Base-by-base conservation (phyloP, 2,329 filamentous ascomycete species). In the Furcasterigmium furcatum region DNA sequence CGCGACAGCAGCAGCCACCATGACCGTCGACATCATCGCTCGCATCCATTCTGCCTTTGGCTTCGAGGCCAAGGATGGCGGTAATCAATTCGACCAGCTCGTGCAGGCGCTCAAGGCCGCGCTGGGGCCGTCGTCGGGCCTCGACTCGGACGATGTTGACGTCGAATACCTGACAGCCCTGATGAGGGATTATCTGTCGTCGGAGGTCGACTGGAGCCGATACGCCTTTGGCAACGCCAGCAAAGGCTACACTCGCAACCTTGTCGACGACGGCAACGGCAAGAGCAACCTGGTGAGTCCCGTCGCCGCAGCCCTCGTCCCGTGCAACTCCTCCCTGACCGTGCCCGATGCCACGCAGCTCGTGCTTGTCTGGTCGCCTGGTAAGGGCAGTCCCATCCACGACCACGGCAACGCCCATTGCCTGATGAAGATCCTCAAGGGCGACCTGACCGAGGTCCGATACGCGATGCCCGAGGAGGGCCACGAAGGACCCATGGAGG, bases 391-490 rank as follows among this genome's bases (percentile, higher is more conserved):
- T 57, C 85, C 87, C 10, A 90, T 96, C 60, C 91, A 96, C 62
- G 91, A 96, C 63, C 87, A 90, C 65, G 85, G 85, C 60, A 88
- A 92, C 50, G 88, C 91, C 32, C 91, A 96, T 64, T 96, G 91
- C 67, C 73, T 96, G 56, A 96, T 96, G 89, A 95, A 86, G 73
- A 84, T 92, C 53, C 77, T 96, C 51, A 83, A 82, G 55, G 91
- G 91, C 38, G 78, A 74, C 50, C 72, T 96, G 49, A 87, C 82
- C 55, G 91, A 96, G 71, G 91, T 88, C 16, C 79, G 88, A 48
- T 96, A 89, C 65, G 77, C 78, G 43, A 91, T 87, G 69, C 91
- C 91, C 1, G 61, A 72, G 41, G 62, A 63, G 19, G 42, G 34
- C 16, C 27, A 46, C 21, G 41, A 51, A 22, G 43, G 48, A 21